Evolutionary conservation across 805 yeast species (phyloP).

Genomic region (Candida namnaoensis): DNA sequence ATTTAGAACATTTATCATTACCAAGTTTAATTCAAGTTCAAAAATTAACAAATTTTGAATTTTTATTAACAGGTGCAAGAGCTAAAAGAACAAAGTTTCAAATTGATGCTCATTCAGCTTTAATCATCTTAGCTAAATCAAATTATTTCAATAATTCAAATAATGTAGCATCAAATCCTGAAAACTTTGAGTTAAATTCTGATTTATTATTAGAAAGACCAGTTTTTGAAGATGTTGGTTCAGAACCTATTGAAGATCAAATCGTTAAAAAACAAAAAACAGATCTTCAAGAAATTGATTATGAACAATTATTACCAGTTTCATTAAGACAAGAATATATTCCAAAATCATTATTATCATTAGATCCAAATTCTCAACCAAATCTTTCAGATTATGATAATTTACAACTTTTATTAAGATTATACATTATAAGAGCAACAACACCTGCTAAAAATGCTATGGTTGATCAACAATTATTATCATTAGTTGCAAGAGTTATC

Average conservation of each 20-base stretch:
- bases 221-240: slow-evolving; percentile 51
- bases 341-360: slow-evolving; percentile 37
- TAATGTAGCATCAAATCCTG: slow-evolving; percentile 36
- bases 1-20: slow-evolving; percentile 52
- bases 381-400: slow-evolving; percentile 59
- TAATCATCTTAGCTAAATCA: slow-evolving; percentile 67
- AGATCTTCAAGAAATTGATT: slow-evolving; percentile 28
- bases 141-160: slow-evolving; percentile 10
- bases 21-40: slow-evolving; percentile 49
- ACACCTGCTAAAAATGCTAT: slow-evolving; percentile 66
- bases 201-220: slow-evolving; percentile 76
- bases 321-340: slow-evolving; percentile 55
- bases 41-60: slow-evolving; percentile 48
- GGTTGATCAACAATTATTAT: slow-evolving; percentile 75
- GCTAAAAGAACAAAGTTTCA: slow-evolving; percentile 87
- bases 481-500: slow-evolving; percentile 66
- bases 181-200: slow-evolving; percentile 55
- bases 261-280: slow-evolving; percentile 26
- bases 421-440: slow-evolving; percentile 53
- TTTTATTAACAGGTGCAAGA: slow-evolving; percentile 76
- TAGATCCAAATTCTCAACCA: slow-evolving; percentile 85
- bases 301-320: slow-evolving; percentile 47
- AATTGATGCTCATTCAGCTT: slow-evolving; percentile 56
- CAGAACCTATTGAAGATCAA: slow-evolving; percentile 33
- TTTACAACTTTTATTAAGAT: slow-evolving; percentile 64